Conservation (phyloP, 345 rosid genomes). For the Orychophragmus violaceus region DNA sequence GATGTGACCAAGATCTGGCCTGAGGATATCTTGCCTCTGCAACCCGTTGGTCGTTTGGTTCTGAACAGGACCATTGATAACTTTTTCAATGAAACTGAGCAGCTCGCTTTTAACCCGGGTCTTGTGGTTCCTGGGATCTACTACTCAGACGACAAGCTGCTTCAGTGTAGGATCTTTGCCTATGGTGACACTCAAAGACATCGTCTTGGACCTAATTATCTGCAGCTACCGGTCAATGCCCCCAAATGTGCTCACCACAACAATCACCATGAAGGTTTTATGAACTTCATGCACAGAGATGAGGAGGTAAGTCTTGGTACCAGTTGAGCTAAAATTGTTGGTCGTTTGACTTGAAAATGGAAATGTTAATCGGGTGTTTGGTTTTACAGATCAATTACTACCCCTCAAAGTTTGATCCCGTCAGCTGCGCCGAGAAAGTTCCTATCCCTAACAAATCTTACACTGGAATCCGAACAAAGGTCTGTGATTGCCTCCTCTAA, state of each 20-base stretch:
- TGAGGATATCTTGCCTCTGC: constrained; percentile 93
- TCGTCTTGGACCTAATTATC: constrained; percentile 97
- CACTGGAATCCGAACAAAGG: constrained; percentile 84
- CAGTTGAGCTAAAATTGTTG: not conserved
- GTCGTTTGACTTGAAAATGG: not conserved
- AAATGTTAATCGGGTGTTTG: not conserved
- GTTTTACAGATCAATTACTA: constrained; percentile 72
- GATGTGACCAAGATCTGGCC: constrained; percentile 99
- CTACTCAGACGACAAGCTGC: constrained; percentile 88
- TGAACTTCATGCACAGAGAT: constrained; percentile 92
- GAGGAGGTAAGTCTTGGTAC: constrained; percentile 58
- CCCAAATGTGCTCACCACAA: constrained; percentile 96
- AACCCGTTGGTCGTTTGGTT: constrained; percentile 96
- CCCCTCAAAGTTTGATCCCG: constrained; percentile 84
- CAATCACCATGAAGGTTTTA: constrained; percentile 93
- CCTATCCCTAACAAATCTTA: constrained; percentile 51
- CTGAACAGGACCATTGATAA: constrained; percentile 90
- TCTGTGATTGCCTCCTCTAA: constrained; percentile 5
- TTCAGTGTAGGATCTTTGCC: constrained; percentile 86
- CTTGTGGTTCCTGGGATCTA: constrained; percentile 84
- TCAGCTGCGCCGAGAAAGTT: constrained; percentile 69
- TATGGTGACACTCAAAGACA: constrained; percentile 94
- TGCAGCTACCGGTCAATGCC: constrained; percentile 91
- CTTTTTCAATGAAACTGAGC: constrained; percentile 93
- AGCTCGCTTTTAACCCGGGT: constrained; percentile 93